Evolutionary conservation across 2,329 filamentous ascomycete genomes (phyloP).

Genomic region (Talaromyces sp.): DNA sequence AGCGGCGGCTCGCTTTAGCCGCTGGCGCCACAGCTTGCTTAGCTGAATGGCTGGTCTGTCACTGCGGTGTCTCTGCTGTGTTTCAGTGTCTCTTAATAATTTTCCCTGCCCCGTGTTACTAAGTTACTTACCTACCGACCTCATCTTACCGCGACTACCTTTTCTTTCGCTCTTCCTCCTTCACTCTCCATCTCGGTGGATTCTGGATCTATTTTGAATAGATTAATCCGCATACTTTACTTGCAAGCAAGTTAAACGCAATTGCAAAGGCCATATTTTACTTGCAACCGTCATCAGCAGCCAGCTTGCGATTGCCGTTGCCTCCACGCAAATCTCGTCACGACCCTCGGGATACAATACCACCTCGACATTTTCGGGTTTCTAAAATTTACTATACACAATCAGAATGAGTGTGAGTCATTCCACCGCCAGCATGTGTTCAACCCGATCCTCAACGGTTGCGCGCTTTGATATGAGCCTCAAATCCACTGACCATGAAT

Average conservation of each 20-base stretch:
- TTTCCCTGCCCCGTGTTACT: constrained; percentile 8
- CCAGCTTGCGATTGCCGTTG: constrained; percentile 14
- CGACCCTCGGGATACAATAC: neutral
- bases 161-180: neutral
- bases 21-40: constrained; percentile 1
- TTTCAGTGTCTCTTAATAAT: constrained; percentile 11
- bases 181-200: neutral
- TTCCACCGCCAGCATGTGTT: neutral
- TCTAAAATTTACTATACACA: neutral
- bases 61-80: constrained; percentile 6
- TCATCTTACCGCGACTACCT: neutral
- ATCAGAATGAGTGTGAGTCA: constrained; percentile 16
- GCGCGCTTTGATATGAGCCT: neutral
- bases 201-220: neutral
- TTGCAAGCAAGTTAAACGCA: neutral
- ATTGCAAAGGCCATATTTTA: neutral
- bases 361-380: neutral
- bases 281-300: neutral
- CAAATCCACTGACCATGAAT: neutral
- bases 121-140: neutral
- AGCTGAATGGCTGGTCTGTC: neutral
- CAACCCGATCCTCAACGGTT: neutral
- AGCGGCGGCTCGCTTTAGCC: neutral
- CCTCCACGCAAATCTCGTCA: constrained; percentile 10
- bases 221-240: neutral